Evolutionary conservation across 2,329 filamentous ascomycete species (phyloP).

Genomic region (Colletotrichum eleusines): DNA sequence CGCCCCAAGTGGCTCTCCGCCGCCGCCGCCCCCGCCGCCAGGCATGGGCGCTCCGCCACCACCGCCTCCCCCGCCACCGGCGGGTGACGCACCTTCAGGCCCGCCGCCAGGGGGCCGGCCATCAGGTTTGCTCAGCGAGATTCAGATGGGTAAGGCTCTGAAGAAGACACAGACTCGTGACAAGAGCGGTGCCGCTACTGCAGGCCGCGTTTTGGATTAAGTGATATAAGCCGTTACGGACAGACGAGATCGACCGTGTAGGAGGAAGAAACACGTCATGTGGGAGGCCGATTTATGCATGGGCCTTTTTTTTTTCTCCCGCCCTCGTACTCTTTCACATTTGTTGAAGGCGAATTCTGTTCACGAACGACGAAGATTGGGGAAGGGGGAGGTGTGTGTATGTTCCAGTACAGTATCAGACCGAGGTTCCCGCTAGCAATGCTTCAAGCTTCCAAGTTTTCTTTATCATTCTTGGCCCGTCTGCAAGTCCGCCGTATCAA

Average conservation of each 20-base stretch:
- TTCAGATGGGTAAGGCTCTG: slow-evolving; percentile 81
- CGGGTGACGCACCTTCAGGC: slow-evolving; percentile 55
- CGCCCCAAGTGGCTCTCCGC: slow-evolving; percentile 50
- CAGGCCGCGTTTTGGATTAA: slow-evolving; percentile 79
- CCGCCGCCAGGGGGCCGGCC: slow-evolving; percentile 64
- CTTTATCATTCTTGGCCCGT: slow-evolving; percentile 23
- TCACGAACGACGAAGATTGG: slow-evolving; percentile 14
- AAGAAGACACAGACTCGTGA: slow-evolving; percentile 94
- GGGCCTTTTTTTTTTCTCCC: background rate
- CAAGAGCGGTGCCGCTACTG: slow-evolving; percentile 77
- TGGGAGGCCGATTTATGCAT: background rate
- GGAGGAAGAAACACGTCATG: background rate
- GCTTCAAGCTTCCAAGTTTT: slow-evolving; percentile 15
- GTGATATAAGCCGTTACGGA: background rate
- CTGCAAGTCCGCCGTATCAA: slow-evolving; percentile 32
- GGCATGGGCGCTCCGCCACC: slow-evolving; percentile 52
- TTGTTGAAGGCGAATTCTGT: slow-evolving; percentile 15
- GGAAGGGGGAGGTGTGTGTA: slow-evolving; percentile 3
- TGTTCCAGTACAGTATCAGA: slow-evolving; percentile 20
- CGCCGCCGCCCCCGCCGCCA: slow-evolving; percentile 58
- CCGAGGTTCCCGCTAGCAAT: slow-evolving; percentile 29
- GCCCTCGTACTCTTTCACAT: background rate
- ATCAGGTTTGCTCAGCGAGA: slow-evolving; percentile 80
- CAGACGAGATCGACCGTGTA: background rate
- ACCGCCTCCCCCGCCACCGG: slow-evolving; percentile 59